Conservation (phyloP, 2,329 filamentous ascomycete genomes). For the Colletotrichum truncatum region DNA sequence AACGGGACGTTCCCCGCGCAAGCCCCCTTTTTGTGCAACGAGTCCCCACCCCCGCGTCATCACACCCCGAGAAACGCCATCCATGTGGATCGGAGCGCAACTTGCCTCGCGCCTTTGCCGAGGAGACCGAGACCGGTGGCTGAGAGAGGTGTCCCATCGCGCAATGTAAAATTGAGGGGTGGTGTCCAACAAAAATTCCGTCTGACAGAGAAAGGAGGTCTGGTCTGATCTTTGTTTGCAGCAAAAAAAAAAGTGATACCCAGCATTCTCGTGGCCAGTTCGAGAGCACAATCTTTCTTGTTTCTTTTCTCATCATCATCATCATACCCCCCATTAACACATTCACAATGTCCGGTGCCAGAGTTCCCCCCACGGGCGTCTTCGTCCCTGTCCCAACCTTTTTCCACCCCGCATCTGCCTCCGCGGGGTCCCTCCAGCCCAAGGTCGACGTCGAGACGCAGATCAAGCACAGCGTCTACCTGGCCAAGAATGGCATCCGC, state of each 20-base stretch:
- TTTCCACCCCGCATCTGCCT: conserved; percentile 54
- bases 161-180: conserved; percentile 15
- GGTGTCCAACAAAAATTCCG: background rate
- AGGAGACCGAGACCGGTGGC: conserved; percentile 24
- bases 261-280: background rate
- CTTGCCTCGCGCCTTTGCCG: conserved; percentile 13
- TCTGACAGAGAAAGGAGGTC: background rate
- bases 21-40: background rate
- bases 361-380: conserved; percentile 55
- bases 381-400: conserved; percentile 71
- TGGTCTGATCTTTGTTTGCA: too few species aligned
- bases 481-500: conserved; percentile 66
- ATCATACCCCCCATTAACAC: background rate
- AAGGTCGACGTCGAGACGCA: conserved; percentile 68
- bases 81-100: conserved; percentile 7
- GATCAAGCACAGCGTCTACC: conserved; percentile 65
- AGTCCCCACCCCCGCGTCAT: conserved; percentile 24
- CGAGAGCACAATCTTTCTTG: background rate
- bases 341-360: conserved; percentile 21
- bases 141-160: conserved; percentile 7
- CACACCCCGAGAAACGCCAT: conserved; percentile 28
- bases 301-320: background rate
- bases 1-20: conserved; percentile 23
- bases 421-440: conserved; percentile 53
- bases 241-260: conserved; percentile 8